These are phyloP conservation scores for Tetradesmus lagerheimii DNA, from an alignment of 139 green algal genomes.

Conservation along the genomic window DNA sequence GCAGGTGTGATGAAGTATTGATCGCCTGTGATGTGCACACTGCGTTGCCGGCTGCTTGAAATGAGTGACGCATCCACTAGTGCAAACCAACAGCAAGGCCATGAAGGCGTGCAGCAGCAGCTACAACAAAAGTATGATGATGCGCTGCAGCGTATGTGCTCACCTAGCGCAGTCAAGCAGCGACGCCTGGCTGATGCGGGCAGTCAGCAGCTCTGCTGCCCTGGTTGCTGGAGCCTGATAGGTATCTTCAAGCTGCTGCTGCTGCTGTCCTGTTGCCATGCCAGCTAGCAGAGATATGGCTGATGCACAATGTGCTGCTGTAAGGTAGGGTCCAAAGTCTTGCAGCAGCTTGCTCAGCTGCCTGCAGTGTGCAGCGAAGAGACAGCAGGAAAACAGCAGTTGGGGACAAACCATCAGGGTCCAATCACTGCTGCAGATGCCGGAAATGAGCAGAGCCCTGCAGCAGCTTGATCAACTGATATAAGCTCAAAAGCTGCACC, in stretches of 20 bases:
- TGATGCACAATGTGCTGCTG: background rate
- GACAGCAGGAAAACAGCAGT: background rate
- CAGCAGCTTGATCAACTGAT: no score
- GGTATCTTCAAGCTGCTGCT: background rate
- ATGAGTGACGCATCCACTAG: no score
- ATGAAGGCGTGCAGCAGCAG: background rate
- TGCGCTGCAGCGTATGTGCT: background rate
- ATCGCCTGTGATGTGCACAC: no score
- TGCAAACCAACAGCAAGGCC: no score
- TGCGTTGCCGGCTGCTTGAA: no score
- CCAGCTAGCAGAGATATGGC: conserved; percentile 33
- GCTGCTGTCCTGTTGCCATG: background rate
- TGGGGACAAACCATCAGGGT: no score
- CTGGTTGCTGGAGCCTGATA: conserved; percentile 18
- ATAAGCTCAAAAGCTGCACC: no score
- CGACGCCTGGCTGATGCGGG: background rate
- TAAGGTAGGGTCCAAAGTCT: background rate
- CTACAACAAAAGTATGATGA: background rate
- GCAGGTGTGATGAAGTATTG: no score
- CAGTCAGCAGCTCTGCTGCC: background rate
- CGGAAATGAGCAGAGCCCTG: no score
- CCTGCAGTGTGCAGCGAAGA: background rate
- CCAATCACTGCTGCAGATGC: no score
- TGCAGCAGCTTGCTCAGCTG: conserved; percentile 11
- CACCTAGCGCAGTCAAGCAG: conserved; percentile 40